Base-by-base conservation (phyloP, 2,329 filamentous ascomycete genomes). In the Neocatenulostroma microsporum region DNA sequence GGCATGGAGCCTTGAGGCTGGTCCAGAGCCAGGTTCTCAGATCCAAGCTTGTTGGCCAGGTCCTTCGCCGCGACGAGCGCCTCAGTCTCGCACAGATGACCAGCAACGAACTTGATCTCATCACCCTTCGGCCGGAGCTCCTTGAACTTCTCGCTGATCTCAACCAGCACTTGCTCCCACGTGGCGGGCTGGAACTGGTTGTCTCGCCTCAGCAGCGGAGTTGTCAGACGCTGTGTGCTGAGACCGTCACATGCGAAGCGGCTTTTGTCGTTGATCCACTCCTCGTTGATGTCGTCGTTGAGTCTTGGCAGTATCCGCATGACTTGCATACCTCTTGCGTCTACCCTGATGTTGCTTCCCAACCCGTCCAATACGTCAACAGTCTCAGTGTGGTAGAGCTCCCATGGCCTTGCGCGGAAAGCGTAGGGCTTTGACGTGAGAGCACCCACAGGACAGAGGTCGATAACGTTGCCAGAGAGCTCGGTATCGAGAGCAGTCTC, bases 201-300 rank as follows among this genome's bases (percentile, higher is more conserved):
- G 41, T 93, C 83, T 40, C 82, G 80, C 51, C 88, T 84, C 54
- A 95, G 80, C 46, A 98, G 69, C 27, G 91, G 91, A 49, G 89
- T 91, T 23, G 91, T 96, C 39, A 98, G 72, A 58, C 91, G 79
- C 67, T 98, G 91, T 30, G 89, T 96, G 76, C 88, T 94, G 49
- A 98, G 73, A 33, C 91, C 91, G 61, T 98, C 91, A 61, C 88
- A 94, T 27, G 91, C 89, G 62, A 96, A 98, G 48, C 91, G 80
- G 26, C 86, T 81, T 74, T 96, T 98, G 71, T 98, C 91, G 66
- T 96, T 91, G 63, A 98, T 96, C 91, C 91, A 98, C 66, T 98
- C 91, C 69, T 98, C 91, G 63, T 98, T 98, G 54, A 98, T 79
- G 55, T 96, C 88, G 60, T 98, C 91, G 62, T 98, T 98, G 44